Evolutionary conservation across 2,329 filamentous ascomycete genomes (phyloP).

Genomic region (Drechmeria coniospora): DNA sequence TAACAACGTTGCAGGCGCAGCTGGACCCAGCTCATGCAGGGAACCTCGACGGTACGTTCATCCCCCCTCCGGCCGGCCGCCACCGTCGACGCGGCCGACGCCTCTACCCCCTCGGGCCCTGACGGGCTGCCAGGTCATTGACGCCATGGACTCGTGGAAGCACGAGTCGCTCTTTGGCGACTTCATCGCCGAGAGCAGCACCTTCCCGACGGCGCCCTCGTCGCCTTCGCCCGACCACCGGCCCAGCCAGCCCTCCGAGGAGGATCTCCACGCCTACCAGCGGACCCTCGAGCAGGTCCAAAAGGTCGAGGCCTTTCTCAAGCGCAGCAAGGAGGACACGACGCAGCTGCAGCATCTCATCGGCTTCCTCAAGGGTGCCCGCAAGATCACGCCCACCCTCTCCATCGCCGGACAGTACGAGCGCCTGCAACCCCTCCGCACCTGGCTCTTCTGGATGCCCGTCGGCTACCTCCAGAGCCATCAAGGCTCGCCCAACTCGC

Average conservation of each 20-base stretch:
- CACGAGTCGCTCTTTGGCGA: conserved; percentile 76
- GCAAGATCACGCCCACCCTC: conserved; percentile 52
- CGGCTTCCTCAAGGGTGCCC: conserved; percentile 56
- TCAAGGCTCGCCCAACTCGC: conserved; percentile 57
- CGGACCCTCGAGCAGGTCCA: conserved; percentile 51
- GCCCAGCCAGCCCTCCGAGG: conserved; percentile 47
- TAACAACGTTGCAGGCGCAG: conserved; percentile 49
- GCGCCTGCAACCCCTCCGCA: conserved; percentile 71
- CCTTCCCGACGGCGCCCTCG: conserved; percentile 50
- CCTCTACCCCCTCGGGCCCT: too few relatives aligned
- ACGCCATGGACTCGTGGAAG: conserved; percentile 84
- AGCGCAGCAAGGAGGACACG: conserved; percentile 53
- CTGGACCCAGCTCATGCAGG: conserved; percentile 87
- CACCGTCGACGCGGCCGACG: too few relatives aligned
- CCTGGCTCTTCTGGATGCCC: conserved; percentile 94
- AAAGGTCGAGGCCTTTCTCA: conserved; percentile 51
- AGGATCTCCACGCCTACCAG: conserved; percentile 55
- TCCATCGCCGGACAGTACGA: conserved; percentile 77
- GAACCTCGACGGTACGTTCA: conserved; percentile 73
- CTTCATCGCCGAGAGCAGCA: conserved; percentile 67
- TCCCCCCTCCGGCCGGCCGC: too few relatives aligned
- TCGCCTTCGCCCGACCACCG: conserved; percentile 47
- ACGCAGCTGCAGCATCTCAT: conserved; percentile 55
- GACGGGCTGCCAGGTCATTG: conserved; percentile 57
- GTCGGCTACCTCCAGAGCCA: conserved; percentile 68